Evolutionary conservation across 2,329 filamentous ascomycete species (phyloP).

Genomic region (Venturia effusa): DNA sequence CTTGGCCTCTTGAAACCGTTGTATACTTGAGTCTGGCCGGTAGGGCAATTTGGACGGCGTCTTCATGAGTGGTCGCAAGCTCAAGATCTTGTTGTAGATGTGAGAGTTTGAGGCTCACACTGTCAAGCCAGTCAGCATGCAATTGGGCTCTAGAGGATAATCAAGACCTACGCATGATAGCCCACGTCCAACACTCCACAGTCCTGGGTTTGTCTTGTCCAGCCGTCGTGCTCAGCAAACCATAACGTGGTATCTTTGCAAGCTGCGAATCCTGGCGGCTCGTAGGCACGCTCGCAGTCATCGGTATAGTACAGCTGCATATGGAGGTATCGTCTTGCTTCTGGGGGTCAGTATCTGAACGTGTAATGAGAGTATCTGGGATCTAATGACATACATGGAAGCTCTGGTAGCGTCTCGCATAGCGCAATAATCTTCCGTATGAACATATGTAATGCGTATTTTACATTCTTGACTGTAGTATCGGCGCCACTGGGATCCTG

Average conservation of each 20-base stretch:
- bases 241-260: constrained; percentile 20
- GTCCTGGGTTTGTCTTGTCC: constrained; percentile 25
- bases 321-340: constrained; percentile 30
- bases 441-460: constrained; percentile 31
- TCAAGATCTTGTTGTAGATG: constrained; percentile 17
- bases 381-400: constrained; percentile 27
- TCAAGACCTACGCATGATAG: constrained; percentile 27
- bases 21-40: constrained; percentile 15
- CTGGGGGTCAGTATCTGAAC: neutral
- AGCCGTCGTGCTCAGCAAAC: constrained; percentile 28
- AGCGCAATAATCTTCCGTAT: constrained; percentile 28
- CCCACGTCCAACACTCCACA: constrained; percentile 26
- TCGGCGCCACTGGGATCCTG: constrained; percentile 20
- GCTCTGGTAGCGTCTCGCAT: constrained; percentile 23
- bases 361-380: neutral
- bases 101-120: constrained; percentile 21
- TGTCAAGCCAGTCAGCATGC: neutral
- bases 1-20: constrained; percentile 17
- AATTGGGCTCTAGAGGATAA: neutral
- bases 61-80: neutral
- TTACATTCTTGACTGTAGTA: constrained; percentile 29
- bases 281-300: constrained; percentile 27
- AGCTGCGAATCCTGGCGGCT: constrained; percentile 30
- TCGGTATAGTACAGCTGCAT: constrained; percentile 36
- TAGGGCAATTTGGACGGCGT: neutral